Conservation (phyloP, 768 basidiomycete species). For the Lactarius psammicola region DNA sequence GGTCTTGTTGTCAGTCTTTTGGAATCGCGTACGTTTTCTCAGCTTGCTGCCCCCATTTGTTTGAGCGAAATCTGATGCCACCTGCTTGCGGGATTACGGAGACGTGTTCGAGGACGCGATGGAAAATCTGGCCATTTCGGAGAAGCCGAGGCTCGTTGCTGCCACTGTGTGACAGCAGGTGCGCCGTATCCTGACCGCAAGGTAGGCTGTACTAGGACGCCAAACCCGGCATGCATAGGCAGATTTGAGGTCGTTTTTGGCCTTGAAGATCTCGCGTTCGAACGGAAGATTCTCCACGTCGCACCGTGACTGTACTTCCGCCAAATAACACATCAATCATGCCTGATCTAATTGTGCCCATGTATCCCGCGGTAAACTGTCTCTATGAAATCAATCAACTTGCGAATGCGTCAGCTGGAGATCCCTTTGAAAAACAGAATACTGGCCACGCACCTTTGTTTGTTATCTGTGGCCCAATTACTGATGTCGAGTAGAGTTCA, state of each 20-base stretch:
- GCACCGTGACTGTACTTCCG: too few species aligned
- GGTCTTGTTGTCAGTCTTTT: too few species aligned
- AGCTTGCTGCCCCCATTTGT: too few species aligned
- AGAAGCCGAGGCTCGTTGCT: conserved; percentile 33
- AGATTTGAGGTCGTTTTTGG: background rate
- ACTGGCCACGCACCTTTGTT: conserved; percentile 71
- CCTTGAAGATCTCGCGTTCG: background rate
- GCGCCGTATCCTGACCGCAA: background rate
- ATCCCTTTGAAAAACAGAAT: conserved; percentile 6
- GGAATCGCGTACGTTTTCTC: too few species aligned
- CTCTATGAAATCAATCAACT: conserved; percentile 98
- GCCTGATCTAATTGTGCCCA: too few species aligned
- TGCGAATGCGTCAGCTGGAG: background rate
- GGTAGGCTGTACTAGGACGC: background rate
- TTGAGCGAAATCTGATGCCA: too few species aligned
- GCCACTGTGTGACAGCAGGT: conserved; percentile 29
- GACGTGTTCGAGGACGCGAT: conserved; percentile 62
- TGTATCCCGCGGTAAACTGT: too few species aligned
- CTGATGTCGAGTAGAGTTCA: conserved; percentile 41
- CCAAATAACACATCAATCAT: too few species aligned
- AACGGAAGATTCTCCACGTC: background rate
- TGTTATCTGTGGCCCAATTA: conserved; percentile 99
- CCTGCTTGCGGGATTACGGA: too few species aligned
- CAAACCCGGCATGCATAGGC: background rate
- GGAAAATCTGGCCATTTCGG: conserved; percentile 56